Conservation (phyloP, 768 basidiomycete genomes). For the Lentinula guzmanii region DNA sequence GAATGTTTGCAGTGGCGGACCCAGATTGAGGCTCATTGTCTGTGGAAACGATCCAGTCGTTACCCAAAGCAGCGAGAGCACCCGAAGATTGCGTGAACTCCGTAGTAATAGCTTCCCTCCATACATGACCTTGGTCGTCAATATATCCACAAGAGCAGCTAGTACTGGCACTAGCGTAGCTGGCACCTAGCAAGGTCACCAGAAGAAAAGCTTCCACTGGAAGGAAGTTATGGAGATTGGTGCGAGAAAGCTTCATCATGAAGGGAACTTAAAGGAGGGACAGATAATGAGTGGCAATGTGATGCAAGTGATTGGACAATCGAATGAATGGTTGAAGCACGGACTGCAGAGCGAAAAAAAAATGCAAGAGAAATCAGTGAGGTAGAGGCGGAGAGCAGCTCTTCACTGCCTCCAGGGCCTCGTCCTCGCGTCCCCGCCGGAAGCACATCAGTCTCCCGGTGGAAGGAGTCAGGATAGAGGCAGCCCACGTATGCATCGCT, state of each 20-base stretch:
- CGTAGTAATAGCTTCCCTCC: slow-evolving; percentile 11
- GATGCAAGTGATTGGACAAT: background rate
- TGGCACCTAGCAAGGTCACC: background rate
- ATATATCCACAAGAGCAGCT: slow-evolving; percentile 12
- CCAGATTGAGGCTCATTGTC: slow-evolving; percentile 9
- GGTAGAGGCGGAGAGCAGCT: too few relatives aligned
- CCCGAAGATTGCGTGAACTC: slow-evolving; percentile 10
- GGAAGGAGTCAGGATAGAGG: too few relatives aligned
- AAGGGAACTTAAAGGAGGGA: background rate
- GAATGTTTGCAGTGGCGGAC: slow-evolving; percentile 7
- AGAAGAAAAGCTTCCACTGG: background rate
- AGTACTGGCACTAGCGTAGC: background rate
- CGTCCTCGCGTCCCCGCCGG: too few relatives aligned
- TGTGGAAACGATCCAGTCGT: slow-evolving; percentile 9
- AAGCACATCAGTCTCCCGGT: too few relatives aligned
- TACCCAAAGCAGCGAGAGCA: slow-evolving; percentile 10
- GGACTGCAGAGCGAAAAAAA: background rate
- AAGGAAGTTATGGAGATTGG: background rate
- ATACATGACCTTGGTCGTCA: slow-evolving; percentile 11
- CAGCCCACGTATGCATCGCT: too few relatives aligned
- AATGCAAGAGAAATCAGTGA: too few relatives aligned
- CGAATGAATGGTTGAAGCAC: background rate
- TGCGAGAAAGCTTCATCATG: background rate
- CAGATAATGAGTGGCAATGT: background rate
- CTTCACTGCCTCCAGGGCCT: too few relatives aligned